Evolutionary conservation across 352 stramenopile species (phyloP).

Genomic region (Phytophthora syringae): DNA sequence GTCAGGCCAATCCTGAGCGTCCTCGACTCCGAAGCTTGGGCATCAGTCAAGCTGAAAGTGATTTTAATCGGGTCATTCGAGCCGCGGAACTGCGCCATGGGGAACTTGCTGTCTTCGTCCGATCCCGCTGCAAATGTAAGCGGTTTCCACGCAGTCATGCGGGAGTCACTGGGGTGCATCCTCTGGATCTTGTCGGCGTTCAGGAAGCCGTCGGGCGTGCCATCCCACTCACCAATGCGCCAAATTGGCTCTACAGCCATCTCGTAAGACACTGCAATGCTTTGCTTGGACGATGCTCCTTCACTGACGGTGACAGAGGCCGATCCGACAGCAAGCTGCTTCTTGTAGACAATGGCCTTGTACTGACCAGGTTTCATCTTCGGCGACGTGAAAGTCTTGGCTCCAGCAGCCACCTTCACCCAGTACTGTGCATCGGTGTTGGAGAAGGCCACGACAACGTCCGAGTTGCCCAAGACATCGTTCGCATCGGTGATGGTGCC

Average conservation of each 20-base stretch:
- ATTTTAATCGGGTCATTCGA: constrained; percentile 41
- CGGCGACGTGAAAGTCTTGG: constrained; percentile 44
- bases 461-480: constrained; percentile 27
- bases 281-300: constrained; percentile 15
- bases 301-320: constrained; percentile 24
- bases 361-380: constrained; percentile 55
- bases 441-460: constrained; percentile 42
- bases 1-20: constrained; percentile 52
- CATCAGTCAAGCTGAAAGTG: constrained; percentile 36
- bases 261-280: constrained; percentile 37
- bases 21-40: constrained; percentile 26
- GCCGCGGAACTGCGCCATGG: constrained; percentile 52
- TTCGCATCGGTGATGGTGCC: constrained; percentile 46
- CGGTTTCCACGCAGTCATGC: constrained; percentile 39
- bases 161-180: constrained; percentile 56
- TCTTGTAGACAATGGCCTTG: constrained; percentile 57
- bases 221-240: constrained; percentile 41
- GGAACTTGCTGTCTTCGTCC: constrained; percentile 38
- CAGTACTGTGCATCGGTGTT: constrained; percentile 59
- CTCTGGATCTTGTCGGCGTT: constrained; percentile 62
- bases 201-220: constrained; percentile 52
- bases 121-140: constrained; percentile 32
- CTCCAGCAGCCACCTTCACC: constrained; percentile 26
- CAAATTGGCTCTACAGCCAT: constrained; percentile 37
- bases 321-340: constrained; percentile 46